phyloP scores from a whole-genome alignment of 768 basidiomycete species.

The Chlorophyllum brunneum region DNA sequence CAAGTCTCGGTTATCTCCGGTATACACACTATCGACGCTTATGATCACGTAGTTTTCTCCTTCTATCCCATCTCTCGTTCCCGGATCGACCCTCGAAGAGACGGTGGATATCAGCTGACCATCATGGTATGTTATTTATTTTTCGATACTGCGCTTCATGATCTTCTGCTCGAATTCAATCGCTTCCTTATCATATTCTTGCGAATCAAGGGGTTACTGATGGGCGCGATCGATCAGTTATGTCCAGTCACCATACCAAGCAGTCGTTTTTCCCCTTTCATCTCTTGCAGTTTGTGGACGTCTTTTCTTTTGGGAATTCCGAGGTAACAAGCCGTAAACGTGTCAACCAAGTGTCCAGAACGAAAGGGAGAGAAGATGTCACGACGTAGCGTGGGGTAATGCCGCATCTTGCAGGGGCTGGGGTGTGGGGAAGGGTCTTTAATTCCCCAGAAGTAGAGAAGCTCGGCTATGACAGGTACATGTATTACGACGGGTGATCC shows the following conservation, averaged over 20 bases:
- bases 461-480: no score
- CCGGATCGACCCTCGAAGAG: not conserved
- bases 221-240: not conserved
- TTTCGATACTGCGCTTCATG: not conserved
- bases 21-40: no score
- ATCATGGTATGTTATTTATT: no score
- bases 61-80: not conserved
- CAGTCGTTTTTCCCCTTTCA: not conserved
- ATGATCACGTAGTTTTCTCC: no score
- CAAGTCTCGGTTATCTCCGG: no score
- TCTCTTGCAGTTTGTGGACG: not conserved
- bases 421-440: conserved; percentile 6
- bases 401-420: not conserved
- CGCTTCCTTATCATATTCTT: not conserved
- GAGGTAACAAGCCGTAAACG: no score
- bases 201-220: not conserved
- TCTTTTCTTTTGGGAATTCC: not conserved
- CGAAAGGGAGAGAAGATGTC: not conserved
- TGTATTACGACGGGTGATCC: no score
- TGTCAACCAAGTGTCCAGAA: not conserved
- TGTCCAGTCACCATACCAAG: not conserved
- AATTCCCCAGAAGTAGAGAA: no score
- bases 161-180: not conserved
- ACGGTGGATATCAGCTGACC: not conserved
- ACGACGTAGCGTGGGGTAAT: not conserved